Conservation (phyloP, 306 rosid species). For the Begonia masoniana region DNA sequence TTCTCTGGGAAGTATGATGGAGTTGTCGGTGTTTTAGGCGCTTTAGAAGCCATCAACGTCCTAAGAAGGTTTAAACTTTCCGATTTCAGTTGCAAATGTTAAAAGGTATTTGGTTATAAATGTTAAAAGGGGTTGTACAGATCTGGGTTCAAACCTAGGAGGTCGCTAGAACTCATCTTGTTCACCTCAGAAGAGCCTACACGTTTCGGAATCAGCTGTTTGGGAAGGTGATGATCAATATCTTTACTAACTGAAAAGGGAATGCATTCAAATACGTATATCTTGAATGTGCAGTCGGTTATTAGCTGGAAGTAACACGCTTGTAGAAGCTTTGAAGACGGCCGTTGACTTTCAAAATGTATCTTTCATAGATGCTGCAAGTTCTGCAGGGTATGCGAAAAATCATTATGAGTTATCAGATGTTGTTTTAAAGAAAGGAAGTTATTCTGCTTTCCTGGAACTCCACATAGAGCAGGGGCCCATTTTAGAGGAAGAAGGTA, state of each 20-base stretch:
- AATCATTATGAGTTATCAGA: constrained; percentile 44
- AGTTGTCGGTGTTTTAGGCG: constrained; percentile 96
- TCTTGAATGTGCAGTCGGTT: constrained; percentile 53
- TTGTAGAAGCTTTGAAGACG: constrained; percentile 49
- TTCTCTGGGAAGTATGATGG: constrained; percentile 97
- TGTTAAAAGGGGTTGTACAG: constrained; percentile 32
- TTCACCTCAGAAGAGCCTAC: constrained; percentile 99
- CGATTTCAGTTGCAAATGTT: constrained; percentile 9
- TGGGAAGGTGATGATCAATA: constrained; percentile 64
- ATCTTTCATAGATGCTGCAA: constrained; percentile 75
- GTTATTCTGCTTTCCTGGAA: constrained; percentile 84
- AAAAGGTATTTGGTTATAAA: background rate
- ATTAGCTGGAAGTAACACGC: constrained; percentile 63
- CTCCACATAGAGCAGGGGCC: constrained; percentile 97
- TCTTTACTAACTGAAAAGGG: constrained; percentile 5
- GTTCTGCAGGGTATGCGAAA: constrained; percentile 65
- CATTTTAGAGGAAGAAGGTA: constrained; percentile 83
- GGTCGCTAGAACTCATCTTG: constrained; percentile 66
- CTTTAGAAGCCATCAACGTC: constrained; percentile 81
- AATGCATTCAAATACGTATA: background rate
- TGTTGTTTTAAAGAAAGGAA: constrained; percentile 58
- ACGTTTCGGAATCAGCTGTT: constrained; percentile 85
- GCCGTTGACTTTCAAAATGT: constrained; percentile 56
- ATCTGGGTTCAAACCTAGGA: constrained; percentile 70
- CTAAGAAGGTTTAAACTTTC: constrained; percentile 46